Evolutionary conservation across 805 yeast species (phyloP).

Genomic region (Wickerhamomyces chaumierensis): DNA sequence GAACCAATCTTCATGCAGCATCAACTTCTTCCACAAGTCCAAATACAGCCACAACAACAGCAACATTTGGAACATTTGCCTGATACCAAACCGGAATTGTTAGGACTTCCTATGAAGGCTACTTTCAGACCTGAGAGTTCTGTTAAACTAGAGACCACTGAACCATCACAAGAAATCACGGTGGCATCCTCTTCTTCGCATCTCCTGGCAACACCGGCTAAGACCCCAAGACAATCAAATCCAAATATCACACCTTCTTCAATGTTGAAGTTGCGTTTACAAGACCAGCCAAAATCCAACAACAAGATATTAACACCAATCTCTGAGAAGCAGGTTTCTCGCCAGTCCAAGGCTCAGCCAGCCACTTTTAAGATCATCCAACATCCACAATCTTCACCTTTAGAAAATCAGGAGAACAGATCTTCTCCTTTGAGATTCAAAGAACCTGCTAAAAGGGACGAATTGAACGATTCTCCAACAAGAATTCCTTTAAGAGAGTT

Average conservation of each 20-base stretch:
- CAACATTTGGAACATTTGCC: background rate
- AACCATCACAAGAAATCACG: background rate
- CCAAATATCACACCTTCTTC: conserved; percentile 6
- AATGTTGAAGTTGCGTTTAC: conserved; percentile 15
- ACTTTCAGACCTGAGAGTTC: background rate
- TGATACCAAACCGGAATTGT: conserved; percentile 3
- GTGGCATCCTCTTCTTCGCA: conserved; percentile 2
- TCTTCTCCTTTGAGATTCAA: conserved; percentile 4
- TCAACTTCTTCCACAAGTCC: background rate
- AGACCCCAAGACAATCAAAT: conserved; percentile 6
- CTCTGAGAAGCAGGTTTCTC: conserved; percentile 4
- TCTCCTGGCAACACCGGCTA: conserved; percentile 11
- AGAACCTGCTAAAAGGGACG: background rate
- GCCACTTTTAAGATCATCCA: conserved; percentile 14
- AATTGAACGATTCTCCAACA: background rate
- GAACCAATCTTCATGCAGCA: conserved; percentile 12
- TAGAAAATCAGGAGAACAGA: conserved; percentile 5
- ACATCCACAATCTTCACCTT: conserved; percentile 8
- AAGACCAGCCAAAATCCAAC: conserved; percentile 3
- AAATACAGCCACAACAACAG: too few species aligned
- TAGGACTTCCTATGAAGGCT: background rate
- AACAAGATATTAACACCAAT: conserved; percentile 1
- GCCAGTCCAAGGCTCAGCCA: conserved; percentile 8
- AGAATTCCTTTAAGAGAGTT: conserved; percentile 10
- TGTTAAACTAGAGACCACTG: background rate